Percentiles rank a stretch among this genome's conserved stretches.
Evolutionary conservation across 768 basidiomycete genomes (phyloP).

Genomic region (Dacryopinax primogenitus): DNA sequence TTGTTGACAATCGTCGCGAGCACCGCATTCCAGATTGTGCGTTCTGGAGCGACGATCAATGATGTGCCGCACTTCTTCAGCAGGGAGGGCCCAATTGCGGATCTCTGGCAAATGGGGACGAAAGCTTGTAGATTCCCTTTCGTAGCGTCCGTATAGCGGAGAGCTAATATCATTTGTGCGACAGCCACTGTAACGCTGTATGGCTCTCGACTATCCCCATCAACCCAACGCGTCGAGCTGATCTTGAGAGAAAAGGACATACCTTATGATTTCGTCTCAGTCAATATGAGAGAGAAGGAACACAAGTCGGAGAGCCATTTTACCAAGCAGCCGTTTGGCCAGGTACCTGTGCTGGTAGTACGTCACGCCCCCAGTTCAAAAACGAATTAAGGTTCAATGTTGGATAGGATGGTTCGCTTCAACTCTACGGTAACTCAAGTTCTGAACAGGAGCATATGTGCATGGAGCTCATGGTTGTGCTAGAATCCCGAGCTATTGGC

Average conservation of each 20-base stretch:
- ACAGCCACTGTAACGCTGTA: constrained; percentile 27
- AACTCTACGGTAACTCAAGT: constrained; percentile 29
- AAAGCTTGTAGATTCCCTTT: background rate
- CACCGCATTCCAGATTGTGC: constrained; percentile 5
- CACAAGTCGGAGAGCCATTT: constrained; percentile 38
- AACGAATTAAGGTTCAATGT: background rate
- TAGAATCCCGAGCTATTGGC: constrained; percentile 46
- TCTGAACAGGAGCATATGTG: background rate
- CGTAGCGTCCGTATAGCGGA: background rate
- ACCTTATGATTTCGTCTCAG: constrained; percentile 37
- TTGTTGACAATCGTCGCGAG: background rate
- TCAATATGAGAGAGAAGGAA: constrained; percentile 29
- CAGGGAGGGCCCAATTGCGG: background rate
- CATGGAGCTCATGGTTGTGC: background rate
- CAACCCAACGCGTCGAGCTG: constrained; percentile 40
- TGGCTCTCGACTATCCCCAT: constrained; percentile 32
- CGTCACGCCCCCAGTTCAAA: background rate
- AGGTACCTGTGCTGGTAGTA: constrained; percentile 34
- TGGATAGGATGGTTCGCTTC: constrained; percentile 48
- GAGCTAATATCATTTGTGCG: background rate
- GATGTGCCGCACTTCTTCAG: constrained; percentile 4
- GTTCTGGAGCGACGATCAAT: background rate
- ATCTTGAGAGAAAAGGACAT: constrained; percentile 45
- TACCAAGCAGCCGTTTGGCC: constrained; percentile 49
- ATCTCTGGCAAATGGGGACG: background rate